Evolutionary conservation across 129 eudicot genomes (phyloP).

Genomic region (Gnaphalium uliginosum): DNA sequence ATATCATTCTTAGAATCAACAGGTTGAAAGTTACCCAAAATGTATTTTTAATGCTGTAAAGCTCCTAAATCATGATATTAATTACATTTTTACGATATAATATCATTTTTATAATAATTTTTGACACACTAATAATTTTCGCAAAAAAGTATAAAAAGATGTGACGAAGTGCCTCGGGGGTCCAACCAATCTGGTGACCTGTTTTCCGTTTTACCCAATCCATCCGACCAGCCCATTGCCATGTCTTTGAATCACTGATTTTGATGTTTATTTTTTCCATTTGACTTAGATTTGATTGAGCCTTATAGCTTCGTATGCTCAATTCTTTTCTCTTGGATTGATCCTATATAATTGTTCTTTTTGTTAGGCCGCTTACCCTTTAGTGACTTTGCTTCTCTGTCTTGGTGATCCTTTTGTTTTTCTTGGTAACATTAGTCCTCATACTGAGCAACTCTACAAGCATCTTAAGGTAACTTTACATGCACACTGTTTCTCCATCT

Average conservation of each 20-base stretch:
- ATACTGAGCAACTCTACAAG: constrained; percentile 88
- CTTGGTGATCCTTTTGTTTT: constrained; percentile 84
- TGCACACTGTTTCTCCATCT: constrained; percentile 2
- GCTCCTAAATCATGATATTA: not conserved
- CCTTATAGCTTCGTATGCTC: not conserved
- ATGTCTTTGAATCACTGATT: not conserved
- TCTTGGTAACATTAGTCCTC: constrained; percentile 69
- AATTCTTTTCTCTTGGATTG: constrained; percentile 10
- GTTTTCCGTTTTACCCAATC: too few relatives aligned
- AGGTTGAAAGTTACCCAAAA: not conserved
- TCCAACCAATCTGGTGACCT: not conserved
- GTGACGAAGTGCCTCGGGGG: not conserved
- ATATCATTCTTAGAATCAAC: not conserved
- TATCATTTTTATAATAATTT: not conserved
- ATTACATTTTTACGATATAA: not conserved
- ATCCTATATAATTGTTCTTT: constrained; percentile 16
- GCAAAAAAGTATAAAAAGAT: not conserved
- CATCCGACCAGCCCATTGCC: too few relatives aligned
- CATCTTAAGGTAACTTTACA: constrained; percentile 69
- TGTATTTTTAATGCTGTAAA: not conserved
- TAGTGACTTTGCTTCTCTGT: constrained; percentile 90
- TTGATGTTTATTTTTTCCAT: not conserved
- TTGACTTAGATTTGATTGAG: not conserved
- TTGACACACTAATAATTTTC: not conserved
- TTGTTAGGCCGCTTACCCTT: constrained; percentile 80